Base-by-base conservation (phyloP, 2,329 filamentous ascomycete species). In the Xylaria sp. region DNA sequence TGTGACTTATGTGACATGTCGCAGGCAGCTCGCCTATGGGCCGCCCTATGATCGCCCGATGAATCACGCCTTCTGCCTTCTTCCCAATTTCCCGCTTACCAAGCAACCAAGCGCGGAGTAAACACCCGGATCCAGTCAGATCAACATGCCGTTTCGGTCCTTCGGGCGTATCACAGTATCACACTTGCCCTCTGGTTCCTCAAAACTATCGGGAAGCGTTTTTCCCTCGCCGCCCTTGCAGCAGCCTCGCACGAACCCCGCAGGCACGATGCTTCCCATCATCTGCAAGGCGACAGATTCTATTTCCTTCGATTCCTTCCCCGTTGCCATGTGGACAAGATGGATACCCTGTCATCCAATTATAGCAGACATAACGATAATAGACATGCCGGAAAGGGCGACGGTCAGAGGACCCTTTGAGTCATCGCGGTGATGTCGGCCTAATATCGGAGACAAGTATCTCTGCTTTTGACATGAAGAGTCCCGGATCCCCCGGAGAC, bases 21-120 rank as follows among this genome's bases (percentile, higher is more conserved):
- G 41, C 20, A 58, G 39, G n/a, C 34, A 32, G 56, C 56, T 50
- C 64, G 23, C 34, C 59, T 37, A 56, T 64, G 54, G 65, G 64
- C 57, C 48, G 34, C 34, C 59, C 59, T 46, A 57, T 66, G 58
- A 70, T 70, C 46, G 58, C 59, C 55, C 59, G 64, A 71, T 70
- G 63, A 62, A 65, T 71, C 70, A 69, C 48, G 54, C 44, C 62
- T 58, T 60, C 39, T 50, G 34, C 23, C 39, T 18, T 18, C 41
- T 39, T 57, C 56, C 44, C 28, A 59, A 15, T 34, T 9, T 20
- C 15, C 32, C 37, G 68, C 68, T 70, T 70, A 70, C 68, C 60
- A 70, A 70, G 59, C 68, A 70, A 64, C 28, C 59, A 67, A 70
- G 50, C 68, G 50, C 32, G 55, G 55, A 39, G 58, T n/a, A 50